These are phyloP conservation scores for Coniochaeta sp. DNA, from an alignment of 2,329 filamentous ascomycete species.

Conservation along the genomic window DNA sequence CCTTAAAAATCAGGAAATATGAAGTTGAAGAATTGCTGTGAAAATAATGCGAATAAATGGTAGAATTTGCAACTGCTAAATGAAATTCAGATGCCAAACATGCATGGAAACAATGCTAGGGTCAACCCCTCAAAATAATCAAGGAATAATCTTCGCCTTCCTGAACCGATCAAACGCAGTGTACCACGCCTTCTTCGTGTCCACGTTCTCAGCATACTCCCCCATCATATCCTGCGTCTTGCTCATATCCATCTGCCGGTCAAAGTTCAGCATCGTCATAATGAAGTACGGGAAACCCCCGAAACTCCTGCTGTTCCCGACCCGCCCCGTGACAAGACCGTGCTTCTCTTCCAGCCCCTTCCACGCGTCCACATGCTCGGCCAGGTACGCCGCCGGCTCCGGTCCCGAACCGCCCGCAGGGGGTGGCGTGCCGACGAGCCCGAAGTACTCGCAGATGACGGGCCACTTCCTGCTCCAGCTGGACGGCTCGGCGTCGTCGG, in stretches of 20 bases:
- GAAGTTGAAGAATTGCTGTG: no score
- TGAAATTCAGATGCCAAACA: no score
- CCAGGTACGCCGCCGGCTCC: constrained; percentile 22
- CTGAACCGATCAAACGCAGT: constrained; percentile 24
- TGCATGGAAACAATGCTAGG: no score
- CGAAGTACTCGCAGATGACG: constrained; percentile 36
- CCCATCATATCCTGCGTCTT: constrained; percentile 24
- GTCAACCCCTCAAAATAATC: constrained; percentile 5
- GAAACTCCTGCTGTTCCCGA: constrained; percentile 22
- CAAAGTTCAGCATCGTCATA: constrained; percentile 27
- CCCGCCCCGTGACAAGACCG: constrained; percentile 21
- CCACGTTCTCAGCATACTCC: constrained; percentile 19
- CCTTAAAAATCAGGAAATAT: no score
- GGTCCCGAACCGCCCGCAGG: constrained; percentile 20
- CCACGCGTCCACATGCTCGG: constrained; percentile 24
- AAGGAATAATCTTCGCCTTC: constrained; percentile 24
- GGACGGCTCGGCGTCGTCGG: constrained; percentile 26
- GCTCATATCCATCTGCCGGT: constrained; percentile 25
- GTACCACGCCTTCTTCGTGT: constrained; percentile 21
- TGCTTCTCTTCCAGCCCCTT: constrained; percentile 23
- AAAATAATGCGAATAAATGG: no score
- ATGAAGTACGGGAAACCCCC: constrained; percentile 23
- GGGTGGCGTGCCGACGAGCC: constrained; percentile 30
- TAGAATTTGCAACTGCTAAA: no score
- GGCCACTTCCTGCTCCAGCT: constrained; percentile 38